phyloP scores from a whole-genome alignment of 306 rosid genomes.

The Acacia confusa region DNA sequence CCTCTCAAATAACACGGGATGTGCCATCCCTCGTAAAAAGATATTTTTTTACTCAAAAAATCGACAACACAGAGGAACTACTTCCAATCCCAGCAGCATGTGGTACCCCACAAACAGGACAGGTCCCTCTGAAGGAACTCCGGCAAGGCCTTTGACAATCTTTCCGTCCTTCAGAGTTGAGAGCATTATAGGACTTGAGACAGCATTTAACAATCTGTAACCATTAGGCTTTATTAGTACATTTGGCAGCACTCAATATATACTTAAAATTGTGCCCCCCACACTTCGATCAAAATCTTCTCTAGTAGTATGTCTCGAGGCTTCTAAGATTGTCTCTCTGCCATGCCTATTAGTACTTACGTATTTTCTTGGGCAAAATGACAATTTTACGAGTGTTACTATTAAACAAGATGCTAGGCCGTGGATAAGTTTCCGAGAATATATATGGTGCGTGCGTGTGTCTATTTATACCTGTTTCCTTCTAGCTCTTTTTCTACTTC shows the following conservation, averaged over 20 bases:
- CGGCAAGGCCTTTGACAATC: constrained; percentile 75
- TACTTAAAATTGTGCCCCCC: background rate
- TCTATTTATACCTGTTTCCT: constrained; percentile 39
- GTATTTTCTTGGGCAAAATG: background rate
- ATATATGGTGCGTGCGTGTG: background rate
- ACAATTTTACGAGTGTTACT: background rate
- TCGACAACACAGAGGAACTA: constrained; percentile 50
- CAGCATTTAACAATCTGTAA: constrained; percentile 42
- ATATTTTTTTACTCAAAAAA: constrained; percentile 53
- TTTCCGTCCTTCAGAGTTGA: constrained; percentile 82
- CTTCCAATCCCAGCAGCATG: constrained; percentile 86
- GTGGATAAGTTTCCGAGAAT: background rate
- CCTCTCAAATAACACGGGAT: constrained; percentile 61
- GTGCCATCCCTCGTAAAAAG: constrained; percentile 78
- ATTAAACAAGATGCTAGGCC: background rate
- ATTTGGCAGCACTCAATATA: too few relatives aligned
- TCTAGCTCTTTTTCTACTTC: constrained; percentile 48
- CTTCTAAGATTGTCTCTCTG: background rate
- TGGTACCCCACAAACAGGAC: constrained; percentile 89
- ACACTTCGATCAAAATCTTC: background rate
- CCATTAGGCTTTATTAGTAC: background rate
- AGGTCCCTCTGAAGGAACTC: constrained; percentile 89
- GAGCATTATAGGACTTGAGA: constrained; percentile 69
- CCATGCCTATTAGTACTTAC: background rate
- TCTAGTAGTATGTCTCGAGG: background rate